Conservation (phyloP, 2,329 filamentous ascomycete genomes). For the Colletotrichum shisoi region DNA sequence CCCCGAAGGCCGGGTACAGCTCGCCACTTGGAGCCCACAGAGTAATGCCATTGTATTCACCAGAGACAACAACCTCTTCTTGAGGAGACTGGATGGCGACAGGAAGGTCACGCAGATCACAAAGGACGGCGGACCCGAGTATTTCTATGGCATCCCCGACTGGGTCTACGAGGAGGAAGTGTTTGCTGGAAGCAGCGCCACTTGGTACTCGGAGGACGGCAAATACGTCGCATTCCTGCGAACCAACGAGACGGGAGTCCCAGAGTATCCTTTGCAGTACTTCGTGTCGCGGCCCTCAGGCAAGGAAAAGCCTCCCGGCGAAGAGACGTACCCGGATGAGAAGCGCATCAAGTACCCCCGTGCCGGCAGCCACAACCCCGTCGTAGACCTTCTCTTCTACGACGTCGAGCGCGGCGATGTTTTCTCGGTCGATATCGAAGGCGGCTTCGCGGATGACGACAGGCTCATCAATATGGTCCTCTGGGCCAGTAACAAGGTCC, state of each 20-base stretch:
- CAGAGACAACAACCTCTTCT: slow-evolving; percentile 85
- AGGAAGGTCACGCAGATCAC: slow-evolving; percentile 76
- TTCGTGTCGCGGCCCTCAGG: slow-evolving; percentile 88
- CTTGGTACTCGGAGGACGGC: slow-evolving; percentile 87
- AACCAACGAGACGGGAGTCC: slow-evolving; percentile 88
- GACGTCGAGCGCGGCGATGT: slow-evolving; percentile 79
- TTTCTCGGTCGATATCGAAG: slow-evolving; percentile 79
- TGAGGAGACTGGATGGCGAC: slow-evolving; percentile 68
- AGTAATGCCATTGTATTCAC: slow-evolving; percentile 92
- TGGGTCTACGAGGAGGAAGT: slow-evolving; percentile 93
- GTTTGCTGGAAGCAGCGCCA: slow-evolving; percentile 75
- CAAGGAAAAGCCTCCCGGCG: slow-evolving; percentile 68
- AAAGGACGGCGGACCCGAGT: slow-evolving; percentile 81
- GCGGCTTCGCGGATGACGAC: slow-evolving; percentile 80
- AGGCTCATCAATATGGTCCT: slow-evolving; percentile 91
- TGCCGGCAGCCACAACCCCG: slow-evolving; percentile 89
- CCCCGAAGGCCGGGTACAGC: slow-evolving; percentile 72
- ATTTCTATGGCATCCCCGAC: slow-evolving; percentile 96
- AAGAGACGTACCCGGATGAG: slow-evolving; percentile 90
- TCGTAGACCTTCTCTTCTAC: slow-evolving; percentile 88
- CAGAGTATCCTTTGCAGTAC: slow-evolving; percentile 92
- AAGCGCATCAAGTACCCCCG: slow-evolving; percentile 97
- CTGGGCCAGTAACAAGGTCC: slow-evolving; percentile 85
- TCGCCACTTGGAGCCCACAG: slow-evolving; percentile 87
- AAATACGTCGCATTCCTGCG: slow-evolving; percentile 82